Percentiles rank a stretch among this genome's conserved stretches.
Evolutionary conservation across 176 grass and related monocot genomes (phyloP).

Genomic region (Eleusine coracana): DNA sequence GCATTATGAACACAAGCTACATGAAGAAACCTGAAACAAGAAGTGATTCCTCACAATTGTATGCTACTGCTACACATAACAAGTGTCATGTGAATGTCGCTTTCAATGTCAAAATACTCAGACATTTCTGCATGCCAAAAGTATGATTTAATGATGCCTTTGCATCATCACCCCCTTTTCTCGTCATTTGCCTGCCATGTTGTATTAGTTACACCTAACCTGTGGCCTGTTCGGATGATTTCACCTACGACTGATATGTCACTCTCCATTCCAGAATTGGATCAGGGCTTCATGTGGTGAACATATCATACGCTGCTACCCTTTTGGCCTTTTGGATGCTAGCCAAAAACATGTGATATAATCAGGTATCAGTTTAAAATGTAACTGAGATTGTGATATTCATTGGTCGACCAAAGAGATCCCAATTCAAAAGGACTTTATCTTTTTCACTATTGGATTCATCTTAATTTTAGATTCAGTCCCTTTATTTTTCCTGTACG

Average conservation of each 20-base stretch:
- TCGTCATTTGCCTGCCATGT: not conserved
- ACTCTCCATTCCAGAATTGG: not conserved
- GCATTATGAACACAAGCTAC: not conserved
- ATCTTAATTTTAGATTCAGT: not conserved
- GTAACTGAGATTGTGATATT: not conserved
- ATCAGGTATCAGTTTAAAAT: not conserved
- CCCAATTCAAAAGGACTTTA: not conserved
- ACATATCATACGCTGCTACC: not conserved
- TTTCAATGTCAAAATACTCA: not conserved
- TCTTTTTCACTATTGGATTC: not conserved
- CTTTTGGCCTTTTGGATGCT: not conserved
- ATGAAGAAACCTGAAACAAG: not conserved
- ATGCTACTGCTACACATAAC: not conserved
- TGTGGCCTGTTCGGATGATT: not conserved
- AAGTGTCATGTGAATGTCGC: conserved; percentile 12
- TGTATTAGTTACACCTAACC: not conserved
- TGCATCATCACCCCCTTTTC: not conserved
- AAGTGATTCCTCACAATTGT: no score
- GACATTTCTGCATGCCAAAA: not conserved
- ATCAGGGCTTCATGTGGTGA: not conserved
- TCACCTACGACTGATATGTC: not conserved
- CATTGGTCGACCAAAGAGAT: not conserved
- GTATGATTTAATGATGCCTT: conserved; percentile 36
- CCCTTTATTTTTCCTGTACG: not conserved
- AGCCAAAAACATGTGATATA: not conserved